A percentile compares a stretch with the other conserved stretches of the same genome.
phyloP scores from a whole-genome alignment of 352 stramenopile species.

The Globisporangium okanoganense region DNA sequence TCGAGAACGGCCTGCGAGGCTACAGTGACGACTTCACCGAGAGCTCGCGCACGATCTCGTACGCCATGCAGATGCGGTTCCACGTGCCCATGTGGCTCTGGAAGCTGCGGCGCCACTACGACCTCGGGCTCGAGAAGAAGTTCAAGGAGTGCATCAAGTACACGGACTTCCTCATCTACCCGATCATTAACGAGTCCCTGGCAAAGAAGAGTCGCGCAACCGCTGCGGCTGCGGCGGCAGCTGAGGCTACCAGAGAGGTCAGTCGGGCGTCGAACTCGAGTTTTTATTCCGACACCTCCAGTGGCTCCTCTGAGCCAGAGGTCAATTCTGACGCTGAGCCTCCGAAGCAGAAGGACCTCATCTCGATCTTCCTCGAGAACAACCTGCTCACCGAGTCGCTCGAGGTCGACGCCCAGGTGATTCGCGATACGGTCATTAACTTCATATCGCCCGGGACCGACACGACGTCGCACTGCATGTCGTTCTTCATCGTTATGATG shows the following conservation, averaged over 20 bases:
- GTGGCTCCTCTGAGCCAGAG: not conserved
- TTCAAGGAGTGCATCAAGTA: slow-evolving; percentile 20
- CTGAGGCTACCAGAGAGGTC: no score
- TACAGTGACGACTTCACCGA: slow-evolving; percentile 25
- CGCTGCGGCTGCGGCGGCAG: slow-evolving; percentile 14
- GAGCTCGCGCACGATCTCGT: slow-evolving; percentile 17
- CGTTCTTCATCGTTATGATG: slow-evolving; percentile 46
- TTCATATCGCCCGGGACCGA: slow-evolving; percentile 54
- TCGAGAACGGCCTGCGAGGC: slow-evolving; percentile 21
- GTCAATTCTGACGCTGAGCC: not conserved
- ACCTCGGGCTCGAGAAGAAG: slow-evolving; percentile 25
- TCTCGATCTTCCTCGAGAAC: slow-evolving; percentile 16
- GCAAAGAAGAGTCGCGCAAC: slow-evolving; percentile 12
- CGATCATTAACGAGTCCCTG: slow-evolving; percentile 32
- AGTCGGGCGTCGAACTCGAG: not conserved
- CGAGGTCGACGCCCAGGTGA: slow-evolving; percentile 9
- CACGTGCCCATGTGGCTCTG: slow-evolving; percentile 36
- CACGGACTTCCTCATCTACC: slow-evolving; percentile 24
- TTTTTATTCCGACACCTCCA: not conserved
- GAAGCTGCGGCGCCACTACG: slow-evolving; percentile 32
- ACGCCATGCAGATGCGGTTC: slow-evolving; percentile 15
- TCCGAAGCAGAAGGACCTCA: slow-evolving; percentile 4
- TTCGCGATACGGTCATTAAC: slow-evolving; percentile 55
- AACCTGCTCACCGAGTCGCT: slow-evolving; percentile 3
- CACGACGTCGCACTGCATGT: slow-evolving; percentile 41